Percentiles rank a stretch among this genome's conserved stretches.
Evolutionary conservation across 441 rosid species (phyloP).

Genomic region (Gossypium aridum): DNA sequence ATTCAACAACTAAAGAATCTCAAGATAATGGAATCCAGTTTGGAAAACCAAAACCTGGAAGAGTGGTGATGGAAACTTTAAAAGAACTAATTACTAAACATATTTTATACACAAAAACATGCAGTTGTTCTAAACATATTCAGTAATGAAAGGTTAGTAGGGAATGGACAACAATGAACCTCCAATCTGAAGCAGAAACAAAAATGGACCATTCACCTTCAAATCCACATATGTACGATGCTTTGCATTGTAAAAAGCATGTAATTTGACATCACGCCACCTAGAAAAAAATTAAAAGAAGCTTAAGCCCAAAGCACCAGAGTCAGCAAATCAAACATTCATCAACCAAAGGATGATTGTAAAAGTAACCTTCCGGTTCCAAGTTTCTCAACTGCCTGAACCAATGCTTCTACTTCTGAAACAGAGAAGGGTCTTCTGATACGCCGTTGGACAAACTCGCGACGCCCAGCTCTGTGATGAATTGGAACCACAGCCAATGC

Average conservation of each 20-base stretch:
- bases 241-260: conserved; percentile 56
- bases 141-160: no score
- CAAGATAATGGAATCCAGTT: background rate
- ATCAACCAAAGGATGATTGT: background rate
- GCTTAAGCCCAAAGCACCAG: background rate
- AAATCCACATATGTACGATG: conserved; percentile 78
- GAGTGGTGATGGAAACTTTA: background rate
- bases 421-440: conserved; percentile 74
- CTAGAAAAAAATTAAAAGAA: conserved; percentile 21
- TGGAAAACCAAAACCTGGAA: background rate
- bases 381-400: conserved; percentile 64
- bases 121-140: no score
- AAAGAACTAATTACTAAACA: no score
- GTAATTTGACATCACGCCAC: conserved; percentile 72
- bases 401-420: conserved; percentile 71
- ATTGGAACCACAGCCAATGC: conserved; percentile 49
- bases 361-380: conserved; percentile 73
- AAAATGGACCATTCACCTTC: conserved; percentile 40
- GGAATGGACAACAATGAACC: no score
- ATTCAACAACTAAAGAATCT: background rate
- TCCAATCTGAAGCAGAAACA: background rate
- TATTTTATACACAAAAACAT: no score
- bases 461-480: conserved; percentile 30
- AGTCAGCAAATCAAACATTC: background rate
- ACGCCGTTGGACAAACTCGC: conserved; percentile 54